Conservation (phyloP, 495 filamentous ascomycete species). For the Letharia lupina region DNA sequence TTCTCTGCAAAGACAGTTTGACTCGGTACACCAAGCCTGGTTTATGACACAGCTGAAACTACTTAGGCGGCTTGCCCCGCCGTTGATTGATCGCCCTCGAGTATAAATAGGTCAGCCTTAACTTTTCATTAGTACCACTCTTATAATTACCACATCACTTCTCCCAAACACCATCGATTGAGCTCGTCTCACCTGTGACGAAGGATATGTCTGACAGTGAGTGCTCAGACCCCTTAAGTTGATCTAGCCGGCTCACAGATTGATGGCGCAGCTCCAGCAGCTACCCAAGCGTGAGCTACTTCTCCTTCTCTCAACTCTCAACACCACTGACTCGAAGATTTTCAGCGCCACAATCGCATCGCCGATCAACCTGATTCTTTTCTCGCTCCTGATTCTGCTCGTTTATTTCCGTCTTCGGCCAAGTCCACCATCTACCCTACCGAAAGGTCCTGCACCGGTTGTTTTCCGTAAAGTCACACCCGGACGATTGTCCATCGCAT, state of each 20-base stretch:
- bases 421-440: conserved; percentile 49
- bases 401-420: conserved; percentile 62
- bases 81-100: not conserved
- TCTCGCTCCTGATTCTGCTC: conserved; percentile 59
- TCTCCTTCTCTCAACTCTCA: not conserved
- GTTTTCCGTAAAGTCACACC: conserved; percentile 57
- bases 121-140: conserved; percentile 3
- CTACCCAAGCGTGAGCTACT: conserved; percentile 19
- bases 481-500: not conserved
- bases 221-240: conserved; percentile 5
- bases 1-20: not conserved
- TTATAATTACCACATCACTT: not conserved
- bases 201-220: conserved; percentile 21
- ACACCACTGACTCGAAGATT: not conserved
- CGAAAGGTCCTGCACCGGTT: conserved; percentile 59
- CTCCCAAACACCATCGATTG: not conserved
- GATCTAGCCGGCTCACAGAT: conserved; percentile 2
- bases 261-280: conserved; percentile 10
- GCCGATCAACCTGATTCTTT: conserved; percentile 70
- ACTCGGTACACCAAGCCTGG: not conserved
- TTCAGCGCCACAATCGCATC: conserved; percentile 55
- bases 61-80: conserved; percentile 10
- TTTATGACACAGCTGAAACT: conserved; percentile 11
- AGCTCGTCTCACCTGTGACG: not conserved
- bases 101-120: not conserved